Evolutionary conservation across 106 monocot species (phyloP).

Genomic region (Phalaenopsis aphrodite): DNA sequence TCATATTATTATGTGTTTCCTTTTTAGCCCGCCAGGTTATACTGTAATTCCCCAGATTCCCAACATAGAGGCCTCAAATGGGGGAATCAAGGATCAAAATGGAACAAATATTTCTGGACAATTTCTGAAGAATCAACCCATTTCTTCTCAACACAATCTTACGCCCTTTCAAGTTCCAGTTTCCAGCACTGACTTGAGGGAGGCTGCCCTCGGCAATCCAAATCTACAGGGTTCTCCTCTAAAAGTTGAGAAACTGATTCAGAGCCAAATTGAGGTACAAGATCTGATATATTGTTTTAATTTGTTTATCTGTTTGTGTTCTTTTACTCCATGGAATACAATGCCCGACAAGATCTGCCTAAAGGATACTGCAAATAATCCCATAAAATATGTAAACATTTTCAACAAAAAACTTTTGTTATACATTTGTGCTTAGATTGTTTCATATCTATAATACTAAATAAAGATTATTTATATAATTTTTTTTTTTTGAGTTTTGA

Average conservation of each 20-base stretch:
- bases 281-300: background rate
- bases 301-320: background rate
- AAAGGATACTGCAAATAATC: too few species aligned
- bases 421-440: too few species aligned
- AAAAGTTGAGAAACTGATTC: conserved; percentile 6
- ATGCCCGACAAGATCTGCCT: too few species aligned
- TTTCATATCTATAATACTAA: too few species aligned
- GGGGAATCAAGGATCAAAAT: background rate
- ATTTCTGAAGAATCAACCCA: background rate
- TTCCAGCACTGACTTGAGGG: background rate
- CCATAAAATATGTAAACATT: too few species aligned
- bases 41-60: background rate
- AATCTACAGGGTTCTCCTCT: background rate
- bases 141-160: background rate
- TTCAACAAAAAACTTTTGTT: too few species aligned
- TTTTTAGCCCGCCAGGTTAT: background rate
- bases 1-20: conserved; percentile 3
- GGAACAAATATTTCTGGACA: background rate
- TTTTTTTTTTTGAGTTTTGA: background rate
- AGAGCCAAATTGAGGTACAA: conserved; percentile 1
- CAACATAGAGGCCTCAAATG: background rate
- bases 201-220: background rate
- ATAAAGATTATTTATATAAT: too few species aligned
- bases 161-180: background rate
- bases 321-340: too few species aligned